Evolutionary conservation across 345 rosid species (phyloP).

Genomic region (Dovyalis caffra): DNA sequence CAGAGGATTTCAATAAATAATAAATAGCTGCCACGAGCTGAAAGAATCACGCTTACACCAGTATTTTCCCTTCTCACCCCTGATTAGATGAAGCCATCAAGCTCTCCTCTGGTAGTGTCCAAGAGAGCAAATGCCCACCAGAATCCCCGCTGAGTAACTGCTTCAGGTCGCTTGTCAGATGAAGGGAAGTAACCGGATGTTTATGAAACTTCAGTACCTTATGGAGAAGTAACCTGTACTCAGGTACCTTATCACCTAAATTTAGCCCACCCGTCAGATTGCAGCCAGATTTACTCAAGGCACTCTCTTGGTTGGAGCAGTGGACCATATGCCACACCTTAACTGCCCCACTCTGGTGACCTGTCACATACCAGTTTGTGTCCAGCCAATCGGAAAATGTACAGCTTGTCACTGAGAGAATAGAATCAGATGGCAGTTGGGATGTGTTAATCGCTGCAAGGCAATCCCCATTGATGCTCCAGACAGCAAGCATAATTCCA

Average conservation of each 20-base stretch:
- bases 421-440: conserved; percentile 92
- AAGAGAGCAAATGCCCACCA: conserved; percentile 81
- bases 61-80: conserved; percentile 33
- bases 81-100: conserved; percentile 57
- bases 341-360: conserved; percentile 98
- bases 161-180: conserved; percentile 74
- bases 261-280: conserved; percentile 53
- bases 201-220: conserved; percentile 85
- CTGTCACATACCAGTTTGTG: conserved; percentile 91
- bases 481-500: conserved; percentile 89
- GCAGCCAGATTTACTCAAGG: conserved; percentile 43
- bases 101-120: conserved; percentile 89
- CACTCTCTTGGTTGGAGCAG: conserved; percentile 52
- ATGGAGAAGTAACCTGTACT: conserved; percentile 78
- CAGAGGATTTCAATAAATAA: conserved; percentile 17
- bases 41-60: conserved; percentile 11
- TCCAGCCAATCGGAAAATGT: conserved; percentile 90
- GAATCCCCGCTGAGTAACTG: conserved; percentile 95
- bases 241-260: conserved; percentile 61
- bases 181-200: conserved; percentile 83
- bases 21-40: conserved; percentile 15
- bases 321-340: conserved; percentile 98
- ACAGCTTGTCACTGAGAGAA: conserved; percentile 81
- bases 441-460: conserved; percentile 87
- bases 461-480: conserved; percentile 99